phyloP scores from a whole-genome alignment of 1,284 basidiomycete species.

The Boletellus deceptivus region DNA sequence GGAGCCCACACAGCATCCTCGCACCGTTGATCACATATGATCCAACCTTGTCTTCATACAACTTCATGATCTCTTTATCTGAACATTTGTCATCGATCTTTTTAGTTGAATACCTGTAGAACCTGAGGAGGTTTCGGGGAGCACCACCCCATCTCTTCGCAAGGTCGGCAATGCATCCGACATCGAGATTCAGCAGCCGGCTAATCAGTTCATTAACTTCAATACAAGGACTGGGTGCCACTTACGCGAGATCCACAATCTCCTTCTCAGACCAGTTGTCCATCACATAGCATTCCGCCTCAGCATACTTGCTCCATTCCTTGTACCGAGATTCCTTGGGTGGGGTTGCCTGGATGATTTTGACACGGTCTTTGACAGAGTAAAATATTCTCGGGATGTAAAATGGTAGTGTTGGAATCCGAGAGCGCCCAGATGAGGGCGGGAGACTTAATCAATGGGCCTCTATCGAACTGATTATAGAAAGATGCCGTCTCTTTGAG shows the following conservation, averaged over 20 bases:
- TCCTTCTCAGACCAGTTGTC: background rate
- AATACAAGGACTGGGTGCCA: too few species aligned
- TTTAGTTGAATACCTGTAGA: too few species aligned
- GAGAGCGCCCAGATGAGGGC: background rate
- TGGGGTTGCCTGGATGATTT: background rate
- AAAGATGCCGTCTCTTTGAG: background rate
- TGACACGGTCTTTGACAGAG: background rate
- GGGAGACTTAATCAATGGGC: background rate
- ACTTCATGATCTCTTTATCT: too few species aligned
- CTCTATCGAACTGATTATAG: accelerated
- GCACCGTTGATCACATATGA: too few species aligned
- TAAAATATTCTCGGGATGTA: background rate
- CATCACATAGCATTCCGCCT: background rate
- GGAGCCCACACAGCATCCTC: too few species aligned
- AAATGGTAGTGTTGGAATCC: background rate
- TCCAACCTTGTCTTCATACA: too few species aligned
- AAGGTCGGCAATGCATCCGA: background rate
- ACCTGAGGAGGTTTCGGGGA: background rate
- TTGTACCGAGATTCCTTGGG: background rate
- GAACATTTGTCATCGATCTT: too few species aligned
- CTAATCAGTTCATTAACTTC: background rate
- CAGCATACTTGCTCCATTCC: background rate
- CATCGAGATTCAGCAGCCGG: background rate
- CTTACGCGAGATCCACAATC: background rate
- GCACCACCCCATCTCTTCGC: background rate